Evolutionary conservation across 1,284 basidiomycete genomes (phyloP), one percentile per base, ranked within the genome.

Genomic region (Tilletia horrida): DNA sequence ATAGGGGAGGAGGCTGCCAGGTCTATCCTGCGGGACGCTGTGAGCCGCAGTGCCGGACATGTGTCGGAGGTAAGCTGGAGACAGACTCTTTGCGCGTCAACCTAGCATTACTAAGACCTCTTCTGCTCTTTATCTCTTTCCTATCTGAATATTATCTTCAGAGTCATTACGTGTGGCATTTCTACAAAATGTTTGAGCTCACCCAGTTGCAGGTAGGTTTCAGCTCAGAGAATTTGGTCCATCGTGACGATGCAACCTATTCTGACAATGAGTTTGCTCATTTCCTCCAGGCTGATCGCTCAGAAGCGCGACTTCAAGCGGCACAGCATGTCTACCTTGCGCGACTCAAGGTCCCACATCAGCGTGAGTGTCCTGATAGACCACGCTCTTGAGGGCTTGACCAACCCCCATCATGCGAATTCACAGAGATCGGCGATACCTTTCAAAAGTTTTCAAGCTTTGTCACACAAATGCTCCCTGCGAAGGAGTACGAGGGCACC

Each of bases 381-480:
- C 27, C 21, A 7, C 14, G 29, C 29, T 35, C 66, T 48, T 65
- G 48, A 16, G 42, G 16, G 13, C 4, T 13, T n/a, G n/a, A n/a
- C n/a, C n/a, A n/a, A n/a, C n/a, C n/a, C n/a, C n/a, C n/a, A n/a
- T n/a, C n/a, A n/a, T n/a, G n/a, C n/a, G n/a, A n/a, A n/a, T n/a
- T 31, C n/a, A 14, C 45, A 45, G 52, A 65, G 7, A 67, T 78
- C 57, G 71, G 75, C 21, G 62, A 66, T 9, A 78, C 75, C 0
- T 78, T 77, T 47, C 73, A 78, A 50, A 63, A 57, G 8, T 77
- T 74, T 55, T 76, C 78, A 11, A 65, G 62, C 42, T 81, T 78
- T 62, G 73, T 81, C 43, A 74, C 73, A 0, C 47, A 67, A 3
- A 59, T 74, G 64, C 59, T 76, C 29, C 73, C 75, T 1, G 63